Percentiles rank a stretch among this genome's conserved stretches.
phyloP scores from a whole-genome alignment of 129 eudicot genomes.

The Helianthus tuberosus region DNA sequence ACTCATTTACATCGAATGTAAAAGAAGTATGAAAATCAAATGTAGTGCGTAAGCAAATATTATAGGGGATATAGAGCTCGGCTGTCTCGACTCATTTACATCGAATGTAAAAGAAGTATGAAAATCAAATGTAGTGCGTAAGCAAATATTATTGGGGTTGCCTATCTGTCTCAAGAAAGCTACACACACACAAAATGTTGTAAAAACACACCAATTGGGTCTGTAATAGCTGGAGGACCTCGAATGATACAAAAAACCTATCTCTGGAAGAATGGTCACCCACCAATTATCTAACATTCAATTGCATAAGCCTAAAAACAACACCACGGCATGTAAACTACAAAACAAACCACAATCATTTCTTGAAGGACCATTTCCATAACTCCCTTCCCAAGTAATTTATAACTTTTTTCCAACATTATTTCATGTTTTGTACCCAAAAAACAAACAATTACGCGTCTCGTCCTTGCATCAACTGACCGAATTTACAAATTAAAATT shows the following conservation, averaged over 20 bases:
- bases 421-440: no score
- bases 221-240: slow-evolving; percentile 33
- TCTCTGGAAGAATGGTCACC: slow-evolving; percentile 13
- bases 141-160: slow-evolving; percentile 21
- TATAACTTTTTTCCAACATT: slow-evolving; percentile 7
- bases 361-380: slow-evolving; percentile 27
- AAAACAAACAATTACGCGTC: no score
- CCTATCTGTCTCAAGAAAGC: slow-evolving; percentile 39
- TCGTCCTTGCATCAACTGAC: no score
- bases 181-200: slow-evolving; percentile 27
- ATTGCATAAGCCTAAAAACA: slow-evolving; percentile 29
- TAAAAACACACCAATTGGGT: slow-evolving; percentile 22
- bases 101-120: background rate
- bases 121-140: slow-evolving; percentile 9
- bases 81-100: no score
- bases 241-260: slow-evolving; percentile 34
- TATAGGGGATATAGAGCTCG: background rate
- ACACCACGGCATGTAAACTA: slow-evolving; percentile 27
- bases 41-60: slow-evolving; percentile 28
- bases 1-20: background rate
- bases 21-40: background rate
- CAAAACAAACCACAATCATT: slow-evolving; percentile 36
- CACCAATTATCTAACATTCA: slow-evolving; percentile 24
- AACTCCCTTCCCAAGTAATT: slow-evolving; percentile 22
- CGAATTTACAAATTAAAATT: background rate